These are phyloP conservation scores for Fragaria iinumae DNA, from an alignment of 306 rosid genomes.

Conservation along the genomic window DNA sequence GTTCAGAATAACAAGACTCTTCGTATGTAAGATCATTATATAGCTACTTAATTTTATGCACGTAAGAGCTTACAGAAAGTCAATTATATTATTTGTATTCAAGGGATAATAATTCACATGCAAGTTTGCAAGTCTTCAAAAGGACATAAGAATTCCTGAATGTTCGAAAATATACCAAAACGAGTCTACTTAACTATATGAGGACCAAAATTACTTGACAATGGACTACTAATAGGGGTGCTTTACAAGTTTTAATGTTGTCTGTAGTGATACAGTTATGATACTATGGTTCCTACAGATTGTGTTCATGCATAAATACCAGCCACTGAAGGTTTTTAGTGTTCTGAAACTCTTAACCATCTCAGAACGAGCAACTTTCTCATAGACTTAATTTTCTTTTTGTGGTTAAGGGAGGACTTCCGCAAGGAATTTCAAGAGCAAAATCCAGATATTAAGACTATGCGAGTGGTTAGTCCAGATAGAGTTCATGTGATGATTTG, in stretches of 20 bases:
- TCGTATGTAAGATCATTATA: not conserved
- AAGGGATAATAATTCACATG: not conserved
- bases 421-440: slow-evolving; percentile 80
- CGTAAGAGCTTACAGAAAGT: not conserved
- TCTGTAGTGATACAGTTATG: not conserved
- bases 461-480: slow-evolving; percentile 69
- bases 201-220: not conserved
- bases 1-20: not conserved
- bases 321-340: not conserved
- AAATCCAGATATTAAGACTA: slow-evolving; percentile 83
- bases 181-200: not conserved
- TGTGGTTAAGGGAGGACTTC: slow-evolving; percentile 77
- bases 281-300: not conserved
- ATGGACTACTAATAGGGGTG: not conserved
- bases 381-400: slow-evolving; percentile 32
- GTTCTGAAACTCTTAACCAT: not conserved
- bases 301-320: not conserved
- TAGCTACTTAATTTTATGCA: not conserved
- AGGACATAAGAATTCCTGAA: not conserved
- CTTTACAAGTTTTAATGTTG: not conserved
- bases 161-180: not conserved
- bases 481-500: not conserved
- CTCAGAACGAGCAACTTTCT: slow-evolving; percentile 21
- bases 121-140: not conserved
- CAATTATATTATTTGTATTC: not conserved